phyloP scores from a whole-genome alignment of 2,329 filamentous ascomycete species.

The Aspergillus proliferans region DNA sequence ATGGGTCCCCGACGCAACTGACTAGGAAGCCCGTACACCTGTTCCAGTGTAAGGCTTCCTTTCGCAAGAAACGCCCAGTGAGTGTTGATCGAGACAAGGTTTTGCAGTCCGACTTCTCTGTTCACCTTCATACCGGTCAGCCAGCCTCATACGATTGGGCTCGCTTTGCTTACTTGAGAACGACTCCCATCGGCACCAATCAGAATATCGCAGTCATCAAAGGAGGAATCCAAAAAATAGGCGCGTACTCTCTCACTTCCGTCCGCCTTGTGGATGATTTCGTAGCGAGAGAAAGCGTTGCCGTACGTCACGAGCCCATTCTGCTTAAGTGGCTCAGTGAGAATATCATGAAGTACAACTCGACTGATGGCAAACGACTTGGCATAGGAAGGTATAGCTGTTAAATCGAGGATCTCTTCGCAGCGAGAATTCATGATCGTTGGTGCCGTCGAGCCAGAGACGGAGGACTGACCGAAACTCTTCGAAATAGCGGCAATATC shows the following conservation, averaged over 20 bases:
- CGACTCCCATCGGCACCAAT: background rate
- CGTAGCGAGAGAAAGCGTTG: background rate
- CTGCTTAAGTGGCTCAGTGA: background rate
- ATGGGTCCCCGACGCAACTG: background rate
- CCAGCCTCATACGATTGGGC: no score
- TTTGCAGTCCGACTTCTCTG: background rate
- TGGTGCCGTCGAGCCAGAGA: background rate
- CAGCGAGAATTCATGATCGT: background rate
- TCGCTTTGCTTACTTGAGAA: background rate
- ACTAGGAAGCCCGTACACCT: background rate
- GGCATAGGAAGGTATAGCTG: slow-evolving; percentile 3
- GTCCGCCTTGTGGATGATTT: background rate
- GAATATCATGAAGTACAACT: background rate
- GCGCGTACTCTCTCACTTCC: background rate
- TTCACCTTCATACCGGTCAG: background rate
- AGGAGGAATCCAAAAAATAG: background rate
- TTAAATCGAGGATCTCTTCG: background rate
- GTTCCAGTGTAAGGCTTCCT: background rate
- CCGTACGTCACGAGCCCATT: background rate
- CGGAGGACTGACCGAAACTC: background rate
- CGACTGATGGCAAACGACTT: background rate
- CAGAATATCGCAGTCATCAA: background rate
- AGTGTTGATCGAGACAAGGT: background rate
- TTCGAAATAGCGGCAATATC: background rate
- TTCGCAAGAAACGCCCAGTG: background rate